Base-by-base conservation (phyloP, 768 basidiomycete genomes). In the Boletales sp. region DNA sequence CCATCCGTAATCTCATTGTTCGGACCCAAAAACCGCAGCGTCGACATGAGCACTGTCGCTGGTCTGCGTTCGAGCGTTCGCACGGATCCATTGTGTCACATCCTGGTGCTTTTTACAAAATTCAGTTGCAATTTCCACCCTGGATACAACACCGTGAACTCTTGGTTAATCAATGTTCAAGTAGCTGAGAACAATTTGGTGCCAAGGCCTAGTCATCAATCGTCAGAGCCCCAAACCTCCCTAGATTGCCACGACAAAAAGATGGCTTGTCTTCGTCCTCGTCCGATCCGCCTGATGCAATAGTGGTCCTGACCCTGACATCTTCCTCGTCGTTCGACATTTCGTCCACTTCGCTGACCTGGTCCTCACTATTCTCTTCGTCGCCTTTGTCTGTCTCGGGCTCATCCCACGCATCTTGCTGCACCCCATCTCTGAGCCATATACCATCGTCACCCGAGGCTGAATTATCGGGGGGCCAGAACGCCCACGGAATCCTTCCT, bases 401-500 rank as follows among this genome's bases (percentile, higher is more conserved):
- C 31, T 48, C 55, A 3, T 58, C 60, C 47, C 67, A 69, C 1
- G 51, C 58, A 35, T 58, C 56, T n/a, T 51, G 51, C 14, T 36
- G 51, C 9, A 51, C 37, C 15, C 56, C 59, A 30, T 69, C 66
- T 42, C 72, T 72, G 45, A 86, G 74, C 84, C 84, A 86, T 52
- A 87, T 78, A 1, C 87, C 84, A 36, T 64, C 57, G 10, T 63
- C 59, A 27, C 63, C 60, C 8, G 64, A 72, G 50, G 43, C 41
- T 19, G 52, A 56, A 30, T 60, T 62, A 1, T 63, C 77, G 12
- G 86, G 84, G 8, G 92, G 91, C 82, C 86, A 87, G 68, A 94
- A 94, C 29, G 81, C 87, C 93, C 93, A 97, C 18, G 74, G 72
- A 40, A 95, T 74, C 53, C 74, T 77, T 18, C 87, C 89, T 67